A percentile compares a stretch with the other conserved stretches of the same genome.
phyloP scores from a whole-genome alignment of 441 rosid genomes.

The Gossypium trilobum region DNA sequence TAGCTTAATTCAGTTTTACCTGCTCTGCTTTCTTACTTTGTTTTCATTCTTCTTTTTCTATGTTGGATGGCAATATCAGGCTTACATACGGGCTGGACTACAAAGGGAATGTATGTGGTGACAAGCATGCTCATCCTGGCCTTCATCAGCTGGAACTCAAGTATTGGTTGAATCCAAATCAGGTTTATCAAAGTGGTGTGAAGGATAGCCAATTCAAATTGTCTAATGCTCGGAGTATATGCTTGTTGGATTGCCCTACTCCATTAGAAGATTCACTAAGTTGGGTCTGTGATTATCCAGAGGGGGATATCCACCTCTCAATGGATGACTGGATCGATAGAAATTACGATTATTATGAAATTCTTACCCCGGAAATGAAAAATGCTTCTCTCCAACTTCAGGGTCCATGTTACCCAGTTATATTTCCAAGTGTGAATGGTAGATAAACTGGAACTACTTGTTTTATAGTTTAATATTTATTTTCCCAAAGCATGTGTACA shows the following conservation, averaged over 20 bases:
- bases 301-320: slow-evolving; percentile 76
- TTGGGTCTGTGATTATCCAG: slow-evolving; percentile 99
- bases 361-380: slow-evolving; percentile 88
- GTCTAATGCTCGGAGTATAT: slow-evolving; percentile 69
- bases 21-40: neutral
- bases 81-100: slow-evolving; percentile 90
- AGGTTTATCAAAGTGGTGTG: slow-evolving; percentile 84
- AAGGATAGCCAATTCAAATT: slow-evolving; percentile 65
- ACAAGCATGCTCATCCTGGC: slow-evolving; percentile 60
- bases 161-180: slow-evolving; percentile 91
- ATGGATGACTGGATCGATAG: slow-evolving; percentile 82
- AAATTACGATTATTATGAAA: slow-evolving; percentile 79
- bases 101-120: slow-evolving; percentile 90
- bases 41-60: neutral
- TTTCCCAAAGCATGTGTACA: neutral
- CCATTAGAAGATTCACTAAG: slow-evolving; percentile 70
- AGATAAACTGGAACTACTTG: slow-evolving; percentile 16
- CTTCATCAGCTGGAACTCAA: slow-evolving; percentile 71
- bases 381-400: slow-evolving; percentile 88
- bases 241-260: slow-evolving; percentile 78
- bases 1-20: neutral
- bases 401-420: slow-evolving; percentile 94
- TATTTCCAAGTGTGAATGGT: slow-evolving; percentile 90
- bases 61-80: slow-evolving; percentile 35
- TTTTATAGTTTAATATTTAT: slow-evolving; percentile 10